phyloP scores from a whole-genome alignment of 2,329 filamentous ascomycete genomes.

The Cytospora chrysosperma region DNA sequence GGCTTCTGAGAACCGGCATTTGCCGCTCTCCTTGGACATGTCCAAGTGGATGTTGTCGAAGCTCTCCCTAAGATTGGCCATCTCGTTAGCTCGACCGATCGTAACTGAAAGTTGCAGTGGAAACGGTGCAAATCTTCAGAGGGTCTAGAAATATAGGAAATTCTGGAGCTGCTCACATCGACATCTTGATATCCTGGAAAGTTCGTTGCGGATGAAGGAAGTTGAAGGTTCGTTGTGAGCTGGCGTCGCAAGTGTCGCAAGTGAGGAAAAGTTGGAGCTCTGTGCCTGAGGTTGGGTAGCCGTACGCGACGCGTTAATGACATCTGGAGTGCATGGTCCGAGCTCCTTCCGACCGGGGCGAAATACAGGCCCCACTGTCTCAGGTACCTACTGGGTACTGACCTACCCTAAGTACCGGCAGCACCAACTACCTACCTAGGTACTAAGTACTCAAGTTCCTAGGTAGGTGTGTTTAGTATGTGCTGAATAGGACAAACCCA shows the following conservation, averaged over 20 bases:
- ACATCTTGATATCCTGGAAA: constrained; percentile 10
- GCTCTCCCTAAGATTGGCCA: constrained; percentile 62
- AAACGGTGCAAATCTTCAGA: background rate
- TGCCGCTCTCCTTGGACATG: constrained; percentile 86
- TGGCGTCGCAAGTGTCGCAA: constrained; percentile 4
- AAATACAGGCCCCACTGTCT: background rate
- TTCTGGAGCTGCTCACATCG: background rate
- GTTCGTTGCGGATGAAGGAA: constrained; percentile 1
- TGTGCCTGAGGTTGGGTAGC: constrained; percentile 9
- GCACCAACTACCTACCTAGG: background rate
- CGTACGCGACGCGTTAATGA: constrained; percentile 18
- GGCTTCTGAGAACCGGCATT: constrained; percentile 91
- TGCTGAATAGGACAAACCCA: background rate
- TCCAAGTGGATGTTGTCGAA: constrained; percentile 98
- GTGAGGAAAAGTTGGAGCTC: constrained; percentile 9
- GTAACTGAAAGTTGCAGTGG: background rate
- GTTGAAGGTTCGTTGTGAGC: background rate
- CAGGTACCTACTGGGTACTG: background rate
- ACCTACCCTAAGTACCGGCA: background rate
- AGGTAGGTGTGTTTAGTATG: background rate
- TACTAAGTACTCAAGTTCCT: background rate
- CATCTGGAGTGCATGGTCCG: background rate
- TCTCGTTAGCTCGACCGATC: constrained; percentile 3
- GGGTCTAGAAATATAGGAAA: background rate
- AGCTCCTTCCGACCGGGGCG: background rate